Base-by-base conservation (phyloP, 78 protist genomes). In the Ministeria vibrans region DNA sequence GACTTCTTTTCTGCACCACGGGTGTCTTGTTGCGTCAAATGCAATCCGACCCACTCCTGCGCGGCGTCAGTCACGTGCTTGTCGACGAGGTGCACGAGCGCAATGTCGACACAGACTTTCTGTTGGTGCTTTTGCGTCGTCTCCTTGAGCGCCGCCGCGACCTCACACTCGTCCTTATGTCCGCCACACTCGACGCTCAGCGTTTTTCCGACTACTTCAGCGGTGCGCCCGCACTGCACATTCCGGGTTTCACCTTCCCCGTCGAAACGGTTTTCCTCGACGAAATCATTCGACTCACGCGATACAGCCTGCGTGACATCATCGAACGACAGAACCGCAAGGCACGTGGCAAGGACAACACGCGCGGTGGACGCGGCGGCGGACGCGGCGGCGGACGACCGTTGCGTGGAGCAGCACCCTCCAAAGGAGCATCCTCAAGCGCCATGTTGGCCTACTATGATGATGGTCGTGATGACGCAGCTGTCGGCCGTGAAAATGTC, bases 11-110 rank as follows among this genome's bases (percentile, higher is more conserved):
- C 63, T 82, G 86, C 83, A 90, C 96, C 15, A 86, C 88, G 25
- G 96, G 96, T 39, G 38, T 92, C 43, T 88, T 92, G 20, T 62
- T 92, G 38, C 89, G 86, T 9, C 28, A 69, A 34, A 43, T 86
- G 7, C 87, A 85, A n/a, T 51, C 42, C n/a, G 83, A 77, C 15
- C 20, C 22, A 7, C 18, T 0, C n/a, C 36, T 83, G 27, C 32
- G 22, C 15, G 38, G 55, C 41, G 66, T 72, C 36, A 2, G 45
- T 9, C 83, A 73, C 62, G 30, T 90, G 4, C 44, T 90, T 18
- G 80, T 86, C 38, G 93, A 90, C 38, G 93, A 90, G 66, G n/a
- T 91, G 46, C 96, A 93, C 83, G 96, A 93, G 86, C 86, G 96
- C 11, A 25, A 68, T 20, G 15, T 93, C 11, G 88, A 90, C 55